These are phyloP conservation scores for Scheffersomyces stambukii DNA, from an alignment of 1,139 yeast genomes.

Conservation along the genomic window DNA sequence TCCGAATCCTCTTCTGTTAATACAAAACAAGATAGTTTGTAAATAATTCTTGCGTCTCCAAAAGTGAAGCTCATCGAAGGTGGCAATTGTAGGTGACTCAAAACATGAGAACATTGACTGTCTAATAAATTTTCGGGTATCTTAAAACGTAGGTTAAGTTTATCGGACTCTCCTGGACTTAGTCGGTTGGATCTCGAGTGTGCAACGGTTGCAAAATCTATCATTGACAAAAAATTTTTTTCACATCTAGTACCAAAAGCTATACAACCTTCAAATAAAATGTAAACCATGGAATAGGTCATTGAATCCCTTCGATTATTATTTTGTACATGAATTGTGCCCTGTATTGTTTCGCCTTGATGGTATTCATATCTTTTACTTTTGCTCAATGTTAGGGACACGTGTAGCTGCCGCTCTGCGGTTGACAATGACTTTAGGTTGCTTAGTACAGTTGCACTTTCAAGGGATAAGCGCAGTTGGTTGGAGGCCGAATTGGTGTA, in stretches of 20 bases:
- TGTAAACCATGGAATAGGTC: constrained; percentile 6
- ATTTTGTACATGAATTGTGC: constrained; percentile 3
- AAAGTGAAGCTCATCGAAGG: constrained; percentile 5
- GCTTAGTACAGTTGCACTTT: constrained; percentile 2
- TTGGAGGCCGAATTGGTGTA: constrained; percentile 1
- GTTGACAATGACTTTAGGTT: constrained; percentile 1
- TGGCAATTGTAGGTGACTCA: constrained; percentile 6
- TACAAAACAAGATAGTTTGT: constrained; percentile 6
- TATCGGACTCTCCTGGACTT: neutral
- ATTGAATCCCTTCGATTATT: constrained; percentile 1
- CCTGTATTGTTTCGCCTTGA: constrained; percentile 7
- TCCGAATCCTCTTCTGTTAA: constrained; percentile 3
- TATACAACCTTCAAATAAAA: constrained; percentile 7
- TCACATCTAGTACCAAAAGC: constrained; percentile 1
- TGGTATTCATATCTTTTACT: constrained; percentile 3
- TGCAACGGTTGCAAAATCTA: constrained; percentile 6
- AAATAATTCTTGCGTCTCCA: constrained; percentile 2
- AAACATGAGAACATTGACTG: constrained; percentile 5
- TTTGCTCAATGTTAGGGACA: constrained; percentile 1
- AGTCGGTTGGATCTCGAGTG: constrained; percentile 1
- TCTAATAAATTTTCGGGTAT: constrained; percentile 9
- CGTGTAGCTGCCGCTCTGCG: constrained; percentile 1
- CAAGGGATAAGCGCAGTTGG: constrained; percentile 2
- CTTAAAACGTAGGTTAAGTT: constrained; percentile 5
- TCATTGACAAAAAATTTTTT: constrained; percentile 6